Percentiles rank a stretch among this genome's conserved stretches.
These are phyloP conservation scores for Pseudogymnoascus sp. DNA, from an alignment of 2,329 filamentous ascomycete genomes.

Conservation along the genomic window DNA sequence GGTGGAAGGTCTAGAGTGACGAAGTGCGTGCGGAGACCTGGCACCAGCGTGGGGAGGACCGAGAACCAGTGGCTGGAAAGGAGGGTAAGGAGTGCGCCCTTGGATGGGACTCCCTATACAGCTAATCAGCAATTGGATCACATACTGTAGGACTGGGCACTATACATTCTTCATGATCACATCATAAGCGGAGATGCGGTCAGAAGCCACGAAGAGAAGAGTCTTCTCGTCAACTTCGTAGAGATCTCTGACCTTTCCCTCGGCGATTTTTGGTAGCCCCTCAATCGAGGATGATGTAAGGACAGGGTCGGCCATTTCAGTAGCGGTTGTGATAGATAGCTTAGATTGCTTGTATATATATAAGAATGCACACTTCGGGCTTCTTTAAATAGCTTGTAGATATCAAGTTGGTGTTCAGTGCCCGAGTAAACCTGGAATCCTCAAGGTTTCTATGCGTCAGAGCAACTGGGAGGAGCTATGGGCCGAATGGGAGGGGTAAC, in stretches of 20 bases:
- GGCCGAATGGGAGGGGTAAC: slow-evolving; percentile 4
- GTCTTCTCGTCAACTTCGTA: slow-evolving; percentile 62
- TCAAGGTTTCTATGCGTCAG: slow-evolving; percentile 5
- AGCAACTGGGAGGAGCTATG: not conserved
- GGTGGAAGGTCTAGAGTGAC: slow-evolving; percentile 48
- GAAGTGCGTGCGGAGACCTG: slow-evolving; percentile 54
- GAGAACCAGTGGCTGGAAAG: slow-evolving; percentile 62
- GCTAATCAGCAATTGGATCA: slow-evolving; percentile 30
- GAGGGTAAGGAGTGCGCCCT: slow-evolving; percentile 58
- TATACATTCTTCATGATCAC: slow-evolving; percentile 72
- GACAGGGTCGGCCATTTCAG: slow-evolving; percentile 15
- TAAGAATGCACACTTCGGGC: not conserved
- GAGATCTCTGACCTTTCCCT: slow-evolving; percentile 70
- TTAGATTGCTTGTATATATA: slow-evolving; percentile 8
- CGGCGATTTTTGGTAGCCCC: slow-evolving; percentile 22
- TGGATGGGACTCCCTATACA: slow-evolving; percentile 55
- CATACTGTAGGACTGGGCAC: slow-evolving; percentile 40
- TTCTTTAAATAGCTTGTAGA: not conserved
- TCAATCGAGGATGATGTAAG: slow-evolving; percentile 17
- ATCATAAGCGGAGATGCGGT: slow-evolving; percentile 94
- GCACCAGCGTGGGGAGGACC: slow-evolving; percentile 46
- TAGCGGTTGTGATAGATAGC: not conserved
- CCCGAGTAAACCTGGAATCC: not conserved
- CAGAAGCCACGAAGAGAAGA: slow-evolving; percentile 75
- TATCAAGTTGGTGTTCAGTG: not conserved